Evolutionary conservation across 352 stramenopile genomes (phyloP), one percentile per base, ranked within the genome.

Genomic region (Saprolegnia parasitica): DNA sequence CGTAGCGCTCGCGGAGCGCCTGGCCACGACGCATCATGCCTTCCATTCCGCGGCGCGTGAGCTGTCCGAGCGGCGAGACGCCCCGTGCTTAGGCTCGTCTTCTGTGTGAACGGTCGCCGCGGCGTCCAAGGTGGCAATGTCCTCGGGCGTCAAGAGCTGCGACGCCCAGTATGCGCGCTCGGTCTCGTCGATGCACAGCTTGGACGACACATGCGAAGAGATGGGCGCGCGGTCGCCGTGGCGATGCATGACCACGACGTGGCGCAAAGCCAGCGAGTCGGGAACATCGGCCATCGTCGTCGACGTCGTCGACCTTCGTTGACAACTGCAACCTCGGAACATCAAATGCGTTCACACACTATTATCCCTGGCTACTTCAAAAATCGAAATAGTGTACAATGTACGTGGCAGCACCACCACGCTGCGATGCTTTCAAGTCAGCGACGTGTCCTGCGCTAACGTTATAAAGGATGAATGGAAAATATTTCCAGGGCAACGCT

Each of bases 121-220:
- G 60, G 72, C 76, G 68, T 81, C 85, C 46, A 92, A 78, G 18
- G 75, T 56, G 20, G 75, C 70, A 65, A 90, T 73, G 40, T 76
- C 68, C 42, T 78, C 71, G 29, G 81, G 68, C 8, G 80, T 76
- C 0, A 79, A 74, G 15, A 92, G 71, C 0, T 74, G 75, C 20
- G 76, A 77, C 63, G 87, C 74, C 84, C 84, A 92, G 58, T 89
- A 88, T 66, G 85, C 64, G 56, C 71, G 80, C 65, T 92, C 81
- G 0, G 50, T 32, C 49, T 68, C 68, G 23, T 72, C 71, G 74
- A 92, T 86, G 21, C 32, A 8, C 60, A 92, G 56, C 8, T 79
- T 78, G 15, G 65, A 9, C 67, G 78, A 80, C 9, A 90, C 72
- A 18, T 23, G 21, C 13, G n/a, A 21, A 24, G 63, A 49, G 39